Evolutionary conservation across 768 basidiomycete genomes (phyloP).

Genomic region (Polyporus arcularius): DNA sequence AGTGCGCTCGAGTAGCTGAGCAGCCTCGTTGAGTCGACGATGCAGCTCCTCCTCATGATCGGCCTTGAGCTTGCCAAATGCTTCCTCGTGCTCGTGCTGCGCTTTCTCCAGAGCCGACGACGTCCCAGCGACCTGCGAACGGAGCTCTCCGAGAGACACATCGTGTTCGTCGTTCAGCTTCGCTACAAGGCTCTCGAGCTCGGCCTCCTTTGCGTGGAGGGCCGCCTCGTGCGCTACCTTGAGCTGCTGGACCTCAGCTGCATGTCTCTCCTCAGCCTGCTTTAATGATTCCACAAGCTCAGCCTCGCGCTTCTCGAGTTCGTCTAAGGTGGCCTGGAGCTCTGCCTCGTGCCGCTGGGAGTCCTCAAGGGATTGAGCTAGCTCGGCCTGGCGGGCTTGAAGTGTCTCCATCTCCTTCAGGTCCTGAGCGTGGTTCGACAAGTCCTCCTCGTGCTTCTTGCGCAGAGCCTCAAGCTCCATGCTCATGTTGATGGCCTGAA

Average conservation of each 20-base stretch:
- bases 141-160: conserved; percentile 19
- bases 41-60: conserved; percentile 45
- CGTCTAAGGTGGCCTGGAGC: conserved; percentile 55
- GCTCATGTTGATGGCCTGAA: conserved; percentile 83
- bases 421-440: conserved; percentile 32
- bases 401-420: conserved; percentile 49
- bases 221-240: conserved; percentile 46
- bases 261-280: conserved; percentile 51
- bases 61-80: conserved; percentile 54
- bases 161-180: conserved; percentile 41
- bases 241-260: conserved; percentile 48
- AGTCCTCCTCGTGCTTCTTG: conserved; percentile 54
- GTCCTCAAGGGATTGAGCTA: conserved; percentile 50
- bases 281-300: conserved; percentile 53
- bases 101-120: conserved; percentile 33
- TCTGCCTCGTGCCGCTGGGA: conserved; percentile 58
- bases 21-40: conserved; percentile 55
- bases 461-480: conserved; percentile 79
- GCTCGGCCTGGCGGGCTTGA: conserved; percentile 54
- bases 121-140: conserved; percentile 33
- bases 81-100: conserved; percentile 58
- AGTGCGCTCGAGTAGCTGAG: conserved; percentile 48
- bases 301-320: conserved; percentile 56
- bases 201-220: conserved; percentile 42
- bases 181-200: conserved; percentile 43